phyloP scores from a whole-genome alignment of 768 basidiomycete species.

The Udeniomyces megalosporus region DNA sequence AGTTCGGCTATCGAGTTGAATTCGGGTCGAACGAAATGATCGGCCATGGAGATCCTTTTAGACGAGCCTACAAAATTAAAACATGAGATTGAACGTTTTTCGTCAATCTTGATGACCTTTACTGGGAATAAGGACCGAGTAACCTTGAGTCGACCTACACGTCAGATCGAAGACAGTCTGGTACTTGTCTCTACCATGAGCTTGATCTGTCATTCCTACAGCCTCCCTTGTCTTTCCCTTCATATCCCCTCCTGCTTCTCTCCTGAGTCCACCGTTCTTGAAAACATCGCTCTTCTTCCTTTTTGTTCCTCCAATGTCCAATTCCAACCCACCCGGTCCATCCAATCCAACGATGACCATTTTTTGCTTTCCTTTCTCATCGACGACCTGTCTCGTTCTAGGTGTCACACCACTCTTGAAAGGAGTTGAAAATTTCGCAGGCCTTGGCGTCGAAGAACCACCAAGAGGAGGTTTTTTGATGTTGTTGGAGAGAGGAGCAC shows the following conservation, averaged over 20 bases:
- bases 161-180: neutral
- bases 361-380: no score
- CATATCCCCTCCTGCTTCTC: no score
- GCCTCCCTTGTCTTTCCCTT: neutral
- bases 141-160: neutral
- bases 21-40: constrained; percentile 9
- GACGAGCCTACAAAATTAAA: neutral
- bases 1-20: constrained; percentile 5
- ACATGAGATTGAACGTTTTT: neutral
- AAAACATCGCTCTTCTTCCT: neutral
- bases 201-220: no score
- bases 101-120: no score
- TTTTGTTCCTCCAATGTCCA: neutral
- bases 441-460: neutral
- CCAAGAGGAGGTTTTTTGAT: no score
- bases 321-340: neutral
- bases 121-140: no score
- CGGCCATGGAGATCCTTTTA: neutral
- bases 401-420: neutral
- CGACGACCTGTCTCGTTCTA: no score
- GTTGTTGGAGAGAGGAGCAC: neutral
- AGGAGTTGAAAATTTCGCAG: neutral
- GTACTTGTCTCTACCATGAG: neutral
- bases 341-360: no score
- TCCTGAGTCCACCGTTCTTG: no score